phyloP scores from a whole-genome alignment of 2,329 filamentous ascomycete genomes.

The Sporothrix phasma region DNA sequence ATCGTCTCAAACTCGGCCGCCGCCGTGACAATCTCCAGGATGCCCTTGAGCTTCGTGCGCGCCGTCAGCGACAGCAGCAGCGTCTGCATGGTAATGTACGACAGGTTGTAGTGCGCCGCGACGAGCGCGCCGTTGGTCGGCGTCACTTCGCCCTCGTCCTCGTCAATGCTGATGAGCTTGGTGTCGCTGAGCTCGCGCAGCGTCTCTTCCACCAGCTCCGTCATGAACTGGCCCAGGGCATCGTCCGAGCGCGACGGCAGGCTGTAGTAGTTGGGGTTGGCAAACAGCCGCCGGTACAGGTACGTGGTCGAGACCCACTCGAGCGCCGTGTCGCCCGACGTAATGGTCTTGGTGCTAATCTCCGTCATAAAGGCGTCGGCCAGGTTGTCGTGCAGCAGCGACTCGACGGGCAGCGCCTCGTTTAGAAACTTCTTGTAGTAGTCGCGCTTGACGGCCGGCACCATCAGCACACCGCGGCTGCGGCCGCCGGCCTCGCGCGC shows the following conservation, averaged over 20 bases:
- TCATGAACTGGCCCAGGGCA: constrained; percentile 85
- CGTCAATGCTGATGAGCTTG: constrained; percentile 91
- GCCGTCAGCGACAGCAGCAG: constrained; percentile 83
- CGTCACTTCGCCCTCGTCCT: constrained; percentile 80
- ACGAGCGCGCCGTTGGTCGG: constrained; percentile 97
- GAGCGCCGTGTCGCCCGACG: constrained; percentile 91
- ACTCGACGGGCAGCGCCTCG: constrained; percentile 91
- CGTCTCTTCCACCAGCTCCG: constrained; percentile 87
- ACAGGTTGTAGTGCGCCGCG: constrained; percentile 97
- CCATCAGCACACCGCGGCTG: constrained; percentile 89
- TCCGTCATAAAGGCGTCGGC: constrained; percentile 96
- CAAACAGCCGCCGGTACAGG: constrained; percentile 88
- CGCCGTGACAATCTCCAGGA: constrained; percentile 92
- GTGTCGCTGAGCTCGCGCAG: constrained; percentile 83
- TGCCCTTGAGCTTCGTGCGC: constrained; percentile 90
- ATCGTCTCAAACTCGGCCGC: constrained; percentile 94
- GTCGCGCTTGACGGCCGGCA: constrained; percentile 85
- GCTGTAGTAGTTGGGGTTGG: constrained; percentile 95
- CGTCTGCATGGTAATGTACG: constrained; percentile 98
- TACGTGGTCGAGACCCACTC: constrained; percentile 99
- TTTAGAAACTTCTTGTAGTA: constrained; percentile 99
- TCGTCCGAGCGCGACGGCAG: constrained; percentile 82
- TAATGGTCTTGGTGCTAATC: constrained; percentile 90
- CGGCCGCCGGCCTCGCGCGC: constrained; percentile 70
- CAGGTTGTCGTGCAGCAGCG: constrained; percentile 80